Conservation (phyloP, 2,329 filamentous ascomycete genomes). For the Venturia oleaginea region DNA sequence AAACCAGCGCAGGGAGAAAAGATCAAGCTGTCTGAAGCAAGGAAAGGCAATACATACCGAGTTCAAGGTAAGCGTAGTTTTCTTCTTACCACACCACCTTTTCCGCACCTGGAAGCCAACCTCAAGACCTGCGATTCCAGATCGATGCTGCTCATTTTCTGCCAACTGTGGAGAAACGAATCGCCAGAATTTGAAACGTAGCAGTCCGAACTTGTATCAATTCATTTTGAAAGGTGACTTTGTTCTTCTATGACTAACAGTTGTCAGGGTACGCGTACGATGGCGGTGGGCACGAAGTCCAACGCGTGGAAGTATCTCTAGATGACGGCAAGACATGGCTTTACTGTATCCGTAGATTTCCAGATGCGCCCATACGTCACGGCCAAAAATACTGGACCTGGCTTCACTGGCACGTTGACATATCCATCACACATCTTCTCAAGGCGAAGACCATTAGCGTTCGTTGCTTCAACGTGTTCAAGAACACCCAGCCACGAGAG, state of each 20-base stretch:
- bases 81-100: no score
- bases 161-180: neutral
- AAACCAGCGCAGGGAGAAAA: conserved; percentile 39
- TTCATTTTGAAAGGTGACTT: neutral
- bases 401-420: conserved; percentile 44
- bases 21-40: conserved; percentile 30
- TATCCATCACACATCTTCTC: conserved; percentile 36
- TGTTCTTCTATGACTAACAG: neutral
- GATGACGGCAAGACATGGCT: conserved; percentile 40
- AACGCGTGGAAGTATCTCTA: conserved; percentile 39
- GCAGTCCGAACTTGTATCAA: neutral
- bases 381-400: conserved; percentile 48
- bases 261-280: conserved; percentile 37
- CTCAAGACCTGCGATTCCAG: neutral
- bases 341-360: conserved; percentile 36
- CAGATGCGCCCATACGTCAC: conserved; percentile 40
- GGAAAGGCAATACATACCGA: conserved; percentile 25
- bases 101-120: no score
- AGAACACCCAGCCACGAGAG: conserved; percentile 41
- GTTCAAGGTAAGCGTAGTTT: neutral
- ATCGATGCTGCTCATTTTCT: neutral
- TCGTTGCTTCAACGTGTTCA: conserved; percentile 41
- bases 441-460: conserved; percentile 36
- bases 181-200: no score
- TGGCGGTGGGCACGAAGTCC: conserved; percentile 37